These are phyloP conservation scores for Mucor circinelloides DNA, from an alignment of 371 early-diverging fungal genomes.

Conservation along the genomic window DNA sequence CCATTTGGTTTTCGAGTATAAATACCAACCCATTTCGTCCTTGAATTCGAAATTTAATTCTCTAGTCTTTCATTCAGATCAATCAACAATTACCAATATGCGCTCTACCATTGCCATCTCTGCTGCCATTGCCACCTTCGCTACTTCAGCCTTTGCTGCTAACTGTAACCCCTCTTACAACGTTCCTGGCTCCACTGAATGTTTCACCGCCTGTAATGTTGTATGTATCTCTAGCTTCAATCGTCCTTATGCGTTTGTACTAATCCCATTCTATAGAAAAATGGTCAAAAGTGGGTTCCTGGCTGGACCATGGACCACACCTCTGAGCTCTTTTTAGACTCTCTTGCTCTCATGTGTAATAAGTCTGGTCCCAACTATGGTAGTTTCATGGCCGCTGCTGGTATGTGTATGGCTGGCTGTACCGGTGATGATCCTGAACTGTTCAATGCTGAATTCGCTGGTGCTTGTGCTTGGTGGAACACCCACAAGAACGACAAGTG, in stretches of 20 bases:
- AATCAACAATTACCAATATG: conserved; percentile 7
- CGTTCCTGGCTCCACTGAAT: conserved; percentile 14
- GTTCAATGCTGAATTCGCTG: conserved; percentile 26
- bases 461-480: conserved; percentile 30
- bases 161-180: conserved; percentile 33
- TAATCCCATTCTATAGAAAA: conserved; percentile 7
- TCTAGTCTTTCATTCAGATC: background rate
- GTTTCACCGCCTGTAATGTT: conserved; percentile 27
- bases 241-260: background rate
- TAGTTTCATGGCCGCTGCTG: conserved; percentile 41
- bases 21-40: background rate
- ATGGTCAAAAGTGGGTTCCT: conserved; percentile 19
- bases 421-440: conserved; percentile 19
- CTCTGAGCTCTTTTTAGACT: conserved; percentile 34
- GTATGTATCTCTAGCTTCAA: conserved; percentile 4
- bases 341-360: conserved; percentile 34
- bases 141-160: conserved; percentile 20
- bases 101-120: conserved; percentile 13
- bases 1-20: background rate
- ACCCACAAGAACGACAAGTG: conserved; percentile 22
- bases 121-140: conserved; percentile 18
- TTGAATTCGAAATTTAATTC: background rate
- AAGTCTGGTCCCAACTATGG: conserved; percentile 26
- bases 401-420: conserved; percentile 42
- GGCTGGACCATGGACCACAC: conserved; percentile 36